A percentile compares a stretch with the other conserved stretches of the same genome.
phyloP scores from a whole-genome alignment of 305 asterid species.

The Plantago coronopus region DNA sequence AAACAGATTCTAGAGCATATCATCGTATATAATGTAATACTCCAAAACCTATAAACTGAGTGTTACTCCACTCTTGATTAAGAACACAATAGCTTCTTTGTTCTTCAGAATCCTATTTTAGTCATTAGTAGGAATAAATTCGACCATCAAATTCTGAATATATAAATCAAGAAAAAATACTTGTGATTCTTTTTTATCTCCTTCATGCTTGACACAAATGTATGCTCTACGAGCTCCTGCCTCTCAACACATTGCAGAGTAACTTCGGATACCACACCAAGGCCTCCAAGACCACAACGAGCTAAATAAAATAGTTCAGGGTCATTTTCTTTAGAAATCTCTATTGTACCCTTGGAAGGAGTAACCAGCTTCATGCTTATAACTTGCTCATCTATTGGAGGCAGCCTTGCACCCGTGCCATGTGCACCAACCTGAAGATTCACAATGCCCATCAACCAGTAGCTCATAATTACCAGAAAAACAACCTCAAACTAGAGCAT shows the following conservation, averaged over 20 bases:
- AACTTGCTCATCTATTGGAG: slow-evolving; percentile 96
- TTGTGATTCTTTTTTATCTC: slow-evolving; percentile 90
- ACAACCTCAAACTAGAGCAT: neutral
- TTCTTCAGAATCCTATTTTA: too few species aligned
- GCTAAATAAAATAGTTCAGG: slow-evolving; percentile 90
- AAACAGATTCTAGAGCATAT: slow-evolving; percentile 3
- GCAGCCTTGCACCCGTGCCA: slow-evolving; percentile 94
- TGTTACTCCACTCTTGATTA: too few species aligned
- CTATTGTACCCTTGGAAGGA: slow-evolving; percentile 85
- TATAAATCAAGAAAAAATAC: slow-evolving; percentile 38
- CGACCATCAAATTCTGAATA: neutral
- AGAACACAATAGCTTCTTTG: too few species aligned
- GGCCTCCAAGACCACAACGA: slow-evolving; percentile 98
- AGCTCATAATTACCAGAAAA: neutral
- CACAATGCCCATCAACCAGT: slow-evolving; percentile 21
- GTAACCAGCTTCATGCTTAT: slow-evolving; percentile 93
- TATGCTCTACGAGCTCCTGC: slow-evolving; percentile 92
- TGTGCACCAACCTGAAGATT: slow-evolving; percentile 86
- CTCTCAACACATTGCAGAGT: slow-evolving; percentile 93
- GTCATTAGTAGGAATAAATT: neutral
- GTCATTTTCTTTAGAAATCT: slow-evolving; percentile 78
- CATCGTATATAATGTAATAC: too few species aligned
- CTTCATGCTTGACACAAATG: slow-evolving; percentile 64
- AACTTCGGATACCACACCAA: slow-evolving; percentile 95
- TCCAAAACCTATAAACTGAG: neutral